phyloP scores from a whole-genome alignment of 2,329 filamentous ascomycete genomes.

The Rutstroemia sp. region DNA sequence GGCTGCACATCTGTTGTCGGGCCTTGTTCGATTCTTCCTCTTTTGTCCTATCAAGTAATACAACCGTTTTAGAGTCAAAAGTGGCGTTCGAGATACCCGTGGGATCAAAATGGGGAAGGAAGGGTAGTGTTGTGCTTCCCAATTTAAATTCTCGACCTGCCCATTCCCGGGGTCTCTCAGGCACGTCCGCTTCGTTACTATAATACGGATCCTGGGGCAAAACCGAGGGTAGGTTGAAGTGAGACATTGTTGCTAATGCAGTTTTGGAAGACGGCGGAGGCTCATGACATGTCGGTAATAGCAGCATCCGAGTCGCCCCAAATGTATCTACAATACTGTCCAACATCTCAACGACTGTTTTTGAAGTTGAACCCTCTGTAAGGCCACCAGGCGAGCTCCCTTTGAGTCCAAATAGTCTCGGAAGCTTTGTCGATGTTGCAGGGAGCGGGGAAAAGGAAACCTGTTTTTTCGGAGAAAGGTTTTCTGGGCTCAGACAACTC shows the following conservation, averaged over 20 bases:
- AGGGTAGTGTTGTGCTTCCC: conserved; percentile 67
- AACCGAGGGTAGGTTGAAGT: conserved; percentile 53
- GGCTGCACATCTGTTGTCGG: conserved; percentile 49
- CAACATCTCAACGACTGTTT: background rate
- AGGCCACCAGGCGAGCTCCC: no score
- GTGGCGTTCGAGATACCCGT: conserved; percentile 48
- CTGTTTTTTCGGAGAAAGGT: background rate
- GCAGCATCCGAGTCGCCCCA: background rate
- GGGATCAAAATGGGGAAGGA: conserved; percentile 70
- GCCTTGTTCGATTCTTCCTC: conserved; percentile 44
- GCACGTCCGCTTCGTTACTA: conserved; percentile 75
- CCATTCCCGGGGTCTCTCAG: conserved; percentile 70
- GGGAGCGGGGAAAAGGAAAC: background rate
- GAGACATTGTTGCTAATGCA: conserved; percentile 49
- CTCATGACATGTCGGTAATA: background rate
- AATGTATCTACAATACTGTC: background rate
- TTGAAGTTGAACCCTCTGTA: no score
- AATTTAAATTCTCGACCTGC: conserved; percentile 80
- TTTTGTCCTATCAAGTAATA: conserved; percentile 41
- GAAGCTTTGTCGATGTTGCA: background rate
- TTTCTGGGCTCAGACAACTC: conserved; percentile 37
- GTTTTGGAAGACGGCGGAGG: conserved; percentile 37
- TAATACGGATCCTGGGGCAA: conserved; percentile 86
- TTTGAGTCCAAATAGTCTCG: background rate
- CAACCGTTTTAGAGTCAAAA: conserved; percentile 43